These are phyloP conservation scores for Cadophora sp. DNA, from an alignment of 2,329 filamentous ascomycete species.

Conservation along the genomic window DNA sequence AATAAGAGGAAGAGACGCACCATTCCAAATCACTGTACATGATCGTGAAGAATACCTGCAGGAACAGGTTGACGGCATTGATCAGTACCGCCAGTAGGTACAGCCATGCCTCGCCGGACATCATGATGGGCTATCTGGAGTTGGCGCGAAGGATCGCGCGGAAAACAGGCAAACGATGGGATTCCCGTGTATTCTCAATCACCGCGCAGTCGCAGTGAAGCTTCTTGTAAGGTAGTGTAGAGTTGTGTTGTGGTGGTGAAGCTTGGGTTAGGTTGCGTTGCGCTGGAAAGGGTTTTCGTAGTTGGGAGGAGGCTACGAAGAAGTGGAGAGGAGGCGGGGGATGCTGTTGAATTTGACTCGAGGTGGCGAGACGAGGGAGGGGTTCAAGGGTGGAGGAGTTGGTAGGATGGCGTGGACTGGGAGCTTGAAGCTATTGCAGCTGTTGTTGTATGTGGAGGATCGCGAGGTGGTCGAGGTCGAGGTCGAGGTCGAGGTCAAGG, in stretches of 20 bases:
- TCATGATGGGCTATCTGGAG: conserved; percentile 54
- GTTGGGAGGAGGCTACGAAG: conserved; percentile 1
- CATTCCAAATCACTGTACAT: conserved; percentile 99
- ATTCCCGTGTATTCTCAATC: conserved; percentile 7
- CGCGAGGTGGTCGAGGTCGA: background rate
- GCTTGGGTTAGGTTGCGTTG: conserved; percentile 6
- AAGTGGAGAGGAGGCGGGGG: conserved; percentile 18
- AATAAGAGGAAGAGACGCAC: conserved; percentile 65
- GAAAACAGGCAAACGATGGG: background rate
- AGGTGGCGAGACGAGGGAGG: conserved; percentile 10
- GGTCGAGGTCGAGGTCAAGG: conserved; percentile 18
- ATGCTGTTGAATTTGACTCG: conserved; percentile 2
- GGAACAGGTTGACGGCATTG: conserved; percentile 99
- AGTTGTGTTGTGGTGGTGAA: conserved; percentile 13
- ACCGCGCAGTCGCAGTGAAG: conserved; percentile 25
- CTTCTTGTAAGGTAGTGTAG: conserved; percentile 3
- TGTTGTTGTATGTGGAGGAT: conserved; percentile 21
- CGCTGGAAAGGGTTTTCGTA: conserved; percentile 28
- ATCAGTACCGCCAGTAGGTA: conserved; percentile 98
- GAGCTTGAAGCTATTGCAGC: conserved; percentile 27
- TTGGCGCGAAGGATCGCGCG: conserved; percentile 24
- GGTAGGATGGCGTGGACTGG: conserved; percentile 9
- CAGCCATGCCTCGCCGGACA: conserved; percentile 98
- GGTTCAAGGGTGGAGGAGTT: background rate
- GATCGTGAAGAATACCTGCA: conserved; percentile 99